These are phyloP conservation scores for Lodderomyces theae DNA, from an alignment of 1,139 yeast genomes.

Conservation along the genomic window DNA sequence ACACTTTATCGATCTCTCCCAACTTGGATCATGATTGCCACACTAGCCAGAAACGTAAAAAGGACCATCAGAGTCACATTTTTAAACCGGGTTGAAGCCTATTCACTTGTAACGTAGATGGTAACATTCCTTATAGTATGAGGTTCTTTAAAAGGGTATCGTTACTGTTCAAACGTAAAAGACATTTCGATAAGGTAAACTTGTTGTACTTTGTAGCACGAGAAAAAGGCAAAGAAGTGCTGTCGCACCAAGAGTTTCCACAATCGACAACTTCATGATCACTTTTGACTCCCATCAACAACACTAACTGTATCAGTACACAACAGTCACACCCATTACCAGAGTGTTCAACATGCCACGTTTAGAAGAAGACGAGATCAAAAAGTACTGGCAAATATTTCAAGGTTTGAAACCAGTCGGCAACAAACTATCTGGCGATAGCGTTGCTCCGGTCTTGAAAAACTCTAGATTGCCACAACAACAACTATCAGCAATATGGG, in stretches of 20 bases:
- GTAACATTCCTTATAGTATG: too few species aligned
- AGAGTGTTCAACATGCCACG: conserved; percentile 36
- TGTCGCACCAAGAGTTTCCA: background rate
- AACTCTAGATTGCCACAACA: conserved; percentile 80
- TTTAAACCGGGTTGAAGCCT: too few species aligned
- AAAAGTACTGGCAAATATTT: conserved; percentile 96
- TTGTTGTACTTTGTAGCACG: too few species aligned
- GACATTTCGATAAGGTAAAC: too few species aligned
- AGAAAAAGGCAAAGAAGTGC: background rate
- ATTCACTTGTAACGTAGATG: too few species aligned
- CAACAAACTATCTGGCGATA: conserved; percentile 79
- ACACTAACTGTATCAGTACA: too few species aligned
- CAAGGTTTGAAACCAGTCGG: conserved; percentile 79
- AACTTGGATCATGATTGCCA: too few species aligned
- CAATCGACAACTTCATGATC: background rate
- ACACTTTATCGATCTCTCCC: too few species aligned
- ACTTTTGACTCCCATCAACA: background rate
- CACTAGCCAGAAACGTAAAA: too few species aligned
- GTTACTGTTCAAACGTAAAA: too few species aligned
- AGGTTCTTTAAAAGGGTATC: too few species aligned
- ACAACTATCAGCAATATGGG: conserved; percentile 83
- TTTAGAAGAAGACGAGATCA: conserved; percentile 90
- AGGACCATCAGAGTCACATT: too few species aligned
- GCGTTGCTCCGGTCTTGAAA: conserved; percentile 81
- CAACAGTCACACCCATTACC: background rate